A percentile compares a stretch with the other conserved stretches of the same genome.
Conservation (phyloP, 352 stramenopile species). For the Phytopythium boreale region DNA sequence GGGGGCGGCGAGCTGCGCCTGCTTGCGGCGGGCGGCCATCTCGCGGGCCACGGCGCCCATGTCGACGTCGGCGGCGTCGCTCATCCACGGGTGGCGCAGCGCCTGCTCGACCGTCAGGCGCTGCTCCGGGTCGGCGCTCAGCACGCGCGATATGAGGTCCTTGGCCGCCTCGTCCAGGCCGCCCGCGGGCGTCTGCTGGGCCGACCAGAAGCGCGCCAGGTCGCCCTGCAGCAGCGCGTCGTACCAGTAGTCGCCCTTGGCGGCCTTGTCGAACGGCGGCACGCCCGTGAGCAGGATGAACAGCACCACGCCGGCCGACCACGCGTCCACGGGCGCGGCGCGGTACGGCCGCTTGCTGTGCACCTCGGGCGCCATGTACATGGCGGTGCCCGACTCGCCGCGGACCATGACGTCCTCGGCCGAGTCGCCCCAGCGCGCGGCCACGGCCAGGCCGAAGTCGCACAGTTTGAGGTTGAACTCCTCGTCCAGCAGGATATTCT, state of each 20-base stretch:
- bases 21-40: conserved; percentile 38
- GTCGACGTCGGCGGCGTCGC: conserved; percentile 41
- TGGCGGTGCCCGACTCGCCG: conserved; percentile 72
- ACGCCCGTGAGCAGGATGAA: conserved; percentile 91
- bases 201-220: conserved; percentile 55
- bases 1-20: conserved; percentile 10
- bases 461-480: conserved; percentile 87
- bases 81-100: conserved; percentile 60
- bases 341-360: conserved; percentile 52
- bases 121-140: conserved; percentile 52
- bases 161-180: conserved; percentile 49
- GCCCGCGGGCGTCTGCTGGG: conserved; percentile 36
- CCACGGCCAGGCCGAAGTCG: conserved; percentile 91
- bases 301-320: conserved; percentile 86
- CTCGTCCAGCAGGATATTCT: conserved; percentile 88
- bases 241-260: conserved; percentile 76
- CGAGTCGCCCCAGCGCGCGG: conserved; percentile 15
- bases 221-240: conserved; percentile 45
- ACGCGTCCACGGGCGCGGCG: conserved; percentile 82
- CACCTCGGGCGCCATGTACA: conserved; percentile 91
- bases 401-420: conserved; percentile 30
- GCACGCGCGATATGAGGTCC: conserved; percentile 70
- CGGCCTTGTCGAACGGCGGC: conserved; percentile 81
- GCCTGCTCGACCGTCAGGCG: conserved; percentile 57
- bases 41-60: conserved; percentile 20